phyloP scores from a whole-genome alignment of 2,329 filamentous ascomycete genomes.

The Colletotrichum endophyticum region DNA sequence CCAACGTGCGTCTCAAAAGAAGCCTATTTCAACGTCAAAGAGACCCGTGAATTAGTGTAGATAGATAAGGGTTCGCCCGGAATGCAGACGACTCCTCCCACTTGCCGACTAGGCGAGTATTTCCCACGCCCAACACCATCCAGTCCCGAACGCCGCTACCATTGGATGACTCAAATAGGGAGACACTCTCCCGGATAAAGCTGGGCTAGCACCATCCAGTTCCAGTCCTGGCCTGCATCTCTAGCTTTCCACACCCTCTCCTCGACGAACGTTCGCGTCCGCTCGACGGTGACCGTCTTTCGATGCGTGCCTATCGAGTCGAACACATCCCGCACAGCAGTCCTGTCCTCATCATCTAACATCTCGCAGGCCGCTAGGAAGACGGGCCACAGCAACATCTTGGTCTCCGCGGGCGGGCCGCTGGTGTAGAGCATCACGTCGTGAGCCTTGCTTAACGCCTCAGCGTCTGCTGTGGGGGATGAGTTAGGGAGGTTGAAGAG shows the following conservation, averaged over 20 bases:
- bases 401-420: slow-evolving; percentile 26
- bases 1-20: neutral
- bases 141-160: neutral
- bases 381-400: slow-evolving; percentile 33
- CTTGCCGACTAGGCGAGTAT: neutral
- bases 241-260: slow-evolving; percentile 32
- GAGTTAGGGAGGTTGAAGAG: slow-evolving; percentile 26
- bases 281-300: slow-evolving; percentile 29
- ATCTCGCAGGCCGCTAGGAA: slow-evolving; percentile 33
- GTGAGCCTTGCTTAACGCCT: slow-evolving; percentile 29
- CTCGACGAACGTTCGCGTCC: slow-evolving; percentile 28
- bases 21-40: slow-evolving; percentile 12
- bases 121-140: neutral
- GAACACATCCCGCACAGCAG: slow-evolving; percentile 25
- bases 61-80: neutral
- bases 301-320: slow-evolving; percentile 27
- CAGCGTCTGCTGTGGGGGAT: slow-evolving; percentile 23
- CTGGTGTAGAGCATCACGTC: slow-evolving; percentile 31
- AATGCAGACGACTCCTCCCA: neutral
- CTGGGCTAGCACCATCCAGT: slow-evolving; percentile 32
- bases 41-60: neutral
- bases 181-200: slow-evolving; percentile 31
- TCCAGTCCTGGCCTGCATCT: slow-evolving; percentile 29
- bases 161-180: slow-evolving; percentile 27
- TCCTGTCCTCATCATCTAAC: slow-evolving; percentile 25